A percentile compares a stretch with the other conserved stretches of the same genome.
phyloP scores from a whole-genome alignment of 805 yeast species.

The Maudiozyma saulgeensis region DNA sequence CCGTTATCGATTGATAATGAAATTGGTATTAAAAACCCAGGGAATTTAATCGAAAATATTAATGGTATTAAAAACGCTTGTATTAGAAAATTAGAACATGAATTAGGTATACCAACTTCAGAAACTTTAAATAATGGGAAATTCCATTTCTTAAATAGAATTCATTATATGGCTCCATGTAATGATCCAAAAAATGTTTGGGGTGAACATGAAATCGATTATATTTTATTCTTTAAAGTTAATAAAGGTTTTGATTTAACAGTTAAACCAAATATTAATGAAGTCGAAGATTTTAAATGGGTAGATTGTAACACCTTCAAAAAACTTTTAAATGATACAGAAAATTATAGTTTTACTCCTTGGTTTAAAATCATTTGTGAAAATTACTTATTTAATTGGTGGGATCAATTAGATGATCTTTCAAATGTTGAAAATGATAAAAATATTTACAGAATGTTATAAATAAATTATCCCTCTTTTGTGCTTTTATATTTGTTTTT shows the following conservation, averaged over 20 bases:
- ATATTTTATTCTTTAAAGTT: constrained; percentile 69
- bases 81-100: constrained; percentile 84
- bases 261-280: constrained; percentile 61
- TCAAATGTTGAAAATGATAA: constrained; percentile 37
- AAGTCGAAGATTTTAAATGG: constrained; percentile 72
- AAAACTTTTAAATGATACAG: constrained; percentile 60
- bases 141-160: constrained; percentile 81
- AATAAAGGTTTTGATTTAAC: constrained; percentile 36
- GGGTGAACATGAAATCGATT: constrained; percentile 98
- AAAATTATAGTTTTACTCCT: constrained; percentile 72
- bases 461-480: too few species aligned
- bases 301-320: constrained; percentile 61
- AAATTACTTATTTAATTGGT: constrained; percentile 85
- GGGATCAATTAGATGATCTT: constrained; percentile 64
- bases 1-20: constrained; percentile 81
- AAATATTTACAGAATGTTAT: constrained; percentile 29
- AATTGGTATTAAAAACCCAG: constrained; percentile 42
- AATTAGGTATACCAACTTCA: constrained; percentile 65
- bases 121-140: constrained; percentile 50
- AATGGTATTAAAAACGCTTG: constrained; percentile 83
- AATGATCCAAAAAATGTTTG: constrained; percentile 47
- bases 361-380: constrained; percentile 97
- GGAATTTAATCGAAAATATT: constrained; percentile 46
- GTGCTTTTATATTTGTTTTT: too few species aligned
- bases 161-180: constrained; percentile 85